These are phyloP conservation scores for Cutaneotrichosporon daszewskae DNA, from an alignment of 1,284 basidiomycete genomes.

Conservation along the genomic window DNA sequence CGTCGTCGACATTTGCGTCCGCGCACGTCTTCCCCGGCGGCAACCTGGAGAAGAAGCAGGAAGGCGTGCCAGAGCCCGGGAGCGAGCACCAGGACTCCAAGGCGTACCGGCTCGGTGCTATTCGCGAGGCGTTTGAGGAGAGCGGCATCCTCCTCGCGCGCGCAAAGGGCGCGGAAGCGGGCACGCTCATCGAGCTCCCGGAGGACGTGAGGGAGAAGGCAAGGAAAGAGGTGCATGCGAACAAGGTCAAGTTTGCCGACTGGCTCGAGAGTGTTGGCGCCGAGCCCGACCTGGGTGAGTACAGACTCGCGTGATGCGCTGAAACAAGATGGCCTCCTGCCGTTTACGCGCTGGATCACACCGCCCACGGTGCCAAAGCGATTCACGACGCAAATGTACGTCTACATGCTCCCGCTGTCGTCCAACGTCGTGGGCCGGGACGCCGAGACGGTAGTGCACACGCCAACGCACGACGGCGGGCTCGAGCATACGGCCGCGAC, in stretches of 20 bases:
- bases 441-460: constrained; percentile 2
- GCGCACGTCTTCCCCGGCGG: constrained; percentile 49
- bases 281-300: constrained; percentile 7
- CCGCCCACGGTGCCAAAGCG: constrained; percentile 14
- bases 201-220: constrained; percentile 4
- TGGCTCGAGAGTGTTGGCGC: constrained; percentile 11
- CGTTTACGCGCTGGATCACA: constrained; percentile 21
- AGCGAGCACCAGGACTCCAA: constrained; percentile 8
- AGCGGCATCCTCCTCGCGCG: constrained; percentile 16
- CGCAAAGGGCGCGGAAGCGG: neutral
- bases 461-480: constrained; percentile 15
- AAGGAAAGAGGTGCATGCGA: constrained; percentile 9
- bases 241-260: constrained; percentile 14
- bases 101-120: constrained; percentile 16
- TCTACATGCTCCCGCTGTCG: constrained; percentile 14
- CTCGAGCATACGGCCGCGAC: constrained; percentile 15
- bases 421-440: constrained; percentile 1
- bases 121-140: constrained; percentile 20
- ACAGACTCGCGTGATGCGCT: neutral
- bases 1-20: constrained; percentile 52
- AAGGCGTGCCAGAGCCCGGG: constrained; percentile 4
- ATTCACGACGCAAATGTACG: constrained; percentile 20
- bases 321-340: constrained; percentile 11
- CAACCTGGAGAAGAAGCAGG: constrained; percentile 46
- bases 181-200: constrained; percentile 7